Evolutionary conservation across 2,329 filamentous ascomycete genomes (phyloP), one percentile per base, ranked within the genome.

Genomic region (Exophiala aquamarina): DNA sequence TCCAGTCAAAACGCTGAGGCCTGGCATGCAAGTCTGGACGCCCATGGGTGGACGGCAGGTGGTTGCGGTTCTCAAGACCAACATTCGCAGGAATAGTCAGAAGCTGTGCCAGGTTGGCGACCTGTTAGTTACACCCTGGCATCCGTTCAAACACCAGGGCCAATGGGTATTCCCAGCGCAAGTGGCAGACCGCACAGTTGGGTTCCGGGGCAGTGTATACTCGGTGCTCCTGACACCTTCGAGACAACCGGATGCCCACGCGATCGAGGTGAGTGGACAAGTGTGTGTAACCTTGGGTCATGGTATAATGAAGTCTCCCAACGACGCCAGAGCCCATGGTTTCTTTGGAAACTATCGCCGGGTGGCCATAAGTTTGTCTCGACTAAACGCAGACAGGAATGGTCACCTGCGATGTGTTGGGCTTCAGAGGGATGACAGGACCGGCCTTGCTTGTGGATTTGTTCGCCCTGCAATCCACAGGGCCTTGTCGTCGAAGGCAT

Each of bases 271-370:
- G 9, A 57, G 55, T 10, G 61, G 56, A 4, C 40, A 69, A 34
- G 78, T 76, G 72, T 80, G 74, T 11, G 78, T 81, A 1, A 79
- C 80, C 0, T 65, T 84, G 10, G 82, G 80, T 1, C 81, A 84
- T 56, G 80, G 81, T 0, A 35, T 82, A 15, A 39, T 47, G n/a
- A 60, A 65, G 1, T 26, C 23, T 26, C 38, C 35, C 2, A 45
- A 49, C 1, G 64, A 59, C 0, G 63, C 68, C 1, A 69, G 80
- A 17, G 72, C 70, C 0, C 80, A 83, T 57, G 52, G 45, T 3
- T 83, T 82, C 63, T 76, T 82, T 49, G 80, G 80, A 1, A 65
- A 77, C 44, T 78, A 79, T 38, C 55, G 61, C 2, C 57, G 56
- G 7, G 73, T 81, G 1, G 60, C 62, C 2, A 65, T 66, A 45